phyloP scores from a whole-genome alignment of 192 early-diverging fungal genomes.

The Phlyctochytrium planicorne region DNA sequence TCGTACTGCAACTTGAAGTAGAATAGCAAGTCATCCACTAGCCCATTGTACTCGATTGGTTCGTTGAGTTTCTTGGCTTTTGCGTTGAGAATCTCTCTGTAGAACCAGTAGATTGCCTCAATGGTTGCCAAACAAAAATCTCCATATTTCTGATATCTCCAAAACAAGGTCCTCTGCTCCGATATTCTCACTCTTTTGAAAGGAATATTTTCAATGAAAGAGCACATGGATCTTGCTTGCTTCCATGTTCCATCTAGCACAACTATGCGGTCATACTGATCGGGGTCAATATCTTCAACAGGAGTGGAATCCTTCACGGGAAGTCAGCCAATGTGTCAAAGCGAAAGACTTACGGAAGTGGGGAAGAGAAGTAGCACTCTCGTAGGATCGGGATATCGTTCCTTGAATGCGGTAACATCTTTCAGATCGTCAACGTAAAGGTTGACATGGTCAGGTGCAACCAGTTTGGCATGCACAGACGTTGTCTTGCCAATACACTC shows the following conservation, averaged over 20 bases:
- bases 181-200: slow-evolving; percentile 46
- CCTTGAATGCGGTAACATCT: slow-evolving; percentile 36
- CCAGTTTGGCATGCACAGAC: slow-evolving; percentile 76
- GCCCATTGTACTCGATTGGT: slow-evolving; percentile 63
- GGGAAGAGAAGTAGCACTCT: slow-evolving; percentile 80
- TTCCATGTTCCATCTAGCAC: slow-evolving; percentile 98
- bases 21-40: slow-evolving; percentile 86
- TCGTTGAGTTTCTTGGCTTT: slow-evolving; percentile 39
- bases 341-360: slow-evolving; percentile 52
- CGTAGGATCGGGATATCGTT: slow-evolving; percentile 62
- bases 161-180: slow-evolving; percentile 74
- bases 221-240: slow-evolving; percentile 63
- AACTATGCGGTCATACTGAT: slow-evolving; percentile 69
- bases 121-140: slow-evolving; percentile 84
- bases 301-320: slow-evolving; percentile 61
- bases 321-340: neutral
- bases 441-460: slow-evolving; percentile 67
- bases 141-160: slow-evolving; percentile 81
- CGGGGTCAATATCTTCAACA: slow-evolving; percentile 63
- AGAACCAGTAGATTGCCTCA: slow-evolving; percentile 94
- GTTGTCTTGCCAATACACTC: slow-evolving; percentile 88
- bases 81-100: slow-evolving; percentile 68
- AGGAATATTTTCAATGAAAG: slow-evolving; percentile 42
- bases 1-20: slow-evolving; percentile 92
- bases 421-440: slow-evolving; percentile 49